Base-by-base conservation (phyloP, 2,329 filamentous ascomycete genomes). In the Myrmaecium sp. region DNA sequence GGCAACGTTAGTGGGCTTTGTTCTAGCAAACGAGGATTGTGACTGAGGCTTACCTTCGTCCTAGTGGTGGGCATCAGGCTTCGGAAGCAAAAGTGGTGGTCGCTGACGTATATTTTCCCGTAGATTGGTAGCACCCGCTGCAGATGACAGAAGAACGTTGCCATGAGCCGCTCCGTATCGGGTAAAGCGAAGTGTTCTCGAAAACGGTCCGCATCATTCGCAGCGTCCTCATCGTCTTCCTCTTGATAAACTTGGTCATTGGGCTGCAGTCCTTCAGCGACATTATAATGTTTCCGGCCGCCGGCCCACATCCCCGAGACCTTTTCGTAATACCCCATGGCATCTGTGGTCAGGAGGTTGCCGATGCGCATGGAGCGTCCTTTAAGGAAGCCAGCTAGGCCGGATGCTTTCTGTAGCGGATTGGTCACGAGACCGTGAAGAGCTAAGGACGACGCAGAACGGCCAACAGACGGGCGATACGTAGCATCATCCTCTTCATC, bases 221-320 rank as follows among this genome's bases (percentile, higher is more conserved):
- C 53, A 23, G 58, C 55, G 30, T 64, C 58, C 33, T 67, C 58
- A 23, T 66, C 61, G 28, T 69, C 65, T 36, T 71, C 66, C 1
- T 57, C 50, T 22, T 67, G 64, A 19, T 62, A 55, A 2, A 61
- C 52, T 29, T 57, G 56, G 33, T 91, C 80, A 41, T 75, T 76
- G 2, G 75, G 67, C 12, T 53, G 45, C 5, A 68, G 58, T 6
- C 74, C 62, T 9, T 80, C 71, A 13, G 66, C 68, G 12, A 82
- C 77, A 26, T 76, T 73, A 42, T 95, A 98, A 51, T 95, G 86
- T 41, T 76, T 83, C 40, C 76, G 74, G 8, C 81, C 81, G 17
- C 89, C 89, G 38, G 83, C 80, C 72, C 89, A 89, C 79, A 95
- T 95, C 19, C 83, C 86, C 0, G 86, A 92, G 0, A 95, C 84